Conservation (phyloP, 768 basidiomycete genomes). For the Boletellus sp. region DNA sequence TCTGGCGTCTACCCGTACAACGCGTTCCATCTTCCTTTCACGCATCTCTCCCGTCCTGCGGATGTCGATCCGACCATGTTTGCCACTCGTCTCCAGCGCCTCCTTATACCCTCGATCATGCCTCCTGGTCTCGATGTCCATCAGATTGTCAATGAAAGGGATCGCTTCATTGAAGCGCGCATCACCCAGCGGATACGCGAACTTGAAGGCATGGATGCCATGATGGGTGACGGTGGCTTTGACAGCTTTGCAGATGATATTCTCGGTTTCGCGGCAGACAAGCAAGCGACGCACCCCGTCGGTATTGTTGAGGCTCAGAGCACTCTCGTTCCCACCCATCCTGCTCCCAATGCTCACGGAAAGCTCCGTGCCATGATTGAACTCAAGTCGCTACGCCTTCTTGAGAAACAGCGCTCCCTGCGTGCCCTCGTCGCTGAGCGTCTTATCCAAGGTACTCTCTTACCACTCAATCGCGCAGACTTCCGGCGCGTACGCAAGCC, state of each 20-base stretch:
- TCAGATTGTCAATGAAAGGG: constrained; percentile 86
- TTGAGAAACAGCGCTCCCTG: constrained; percentile 88
- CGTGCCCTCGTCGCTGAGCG: constrained; percentile 84
- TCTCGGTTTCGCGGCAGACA: constrained; percentile 3
- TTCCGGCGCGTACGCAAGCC: constrained; percentile 87
- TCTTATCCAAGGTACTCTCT: constrained; percentile 80
- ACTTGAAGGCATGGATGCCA: constrained; percentile 74
- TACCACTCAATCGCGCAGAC: constrained; percentile 88
- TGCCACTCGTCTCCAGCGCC: constrained; percentile 71
- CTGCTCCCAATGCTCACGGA: constrained; percentile 64
- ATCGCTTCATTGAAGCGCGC: constrained; percentile 85
- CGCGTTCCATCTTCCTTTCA: constrained; percentile 80
- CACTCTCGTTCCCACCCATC: constrained; percentile 33
- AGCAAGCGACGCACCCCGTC: constrained; percentile 28
- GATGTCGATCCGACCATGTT: constrained; percentile 59
- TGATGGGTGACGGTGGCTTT: constrained; percentile 73
- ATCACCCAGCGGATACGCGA: constrained; percentile 87
- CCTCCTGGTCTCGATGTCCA: constrained; percentile 91
- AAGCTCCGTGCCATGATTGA: constrained; percentile 91
- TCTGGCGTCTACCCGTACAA: constrained; percentile 92
- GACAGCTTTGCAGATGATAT: constrained; percentile 46
- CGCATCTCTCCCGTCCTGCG: constrained; percentile 65
- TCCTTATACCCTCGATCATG: constrained; percentile 86
- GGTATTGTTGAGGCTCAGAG: constrained; percentile 29
- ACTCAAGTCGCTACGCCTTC: constrained; percentile 81